Base-by-base conservation (phyloP, 1,284 basidiomycete species). In the Moniliella sp. region DNA sequence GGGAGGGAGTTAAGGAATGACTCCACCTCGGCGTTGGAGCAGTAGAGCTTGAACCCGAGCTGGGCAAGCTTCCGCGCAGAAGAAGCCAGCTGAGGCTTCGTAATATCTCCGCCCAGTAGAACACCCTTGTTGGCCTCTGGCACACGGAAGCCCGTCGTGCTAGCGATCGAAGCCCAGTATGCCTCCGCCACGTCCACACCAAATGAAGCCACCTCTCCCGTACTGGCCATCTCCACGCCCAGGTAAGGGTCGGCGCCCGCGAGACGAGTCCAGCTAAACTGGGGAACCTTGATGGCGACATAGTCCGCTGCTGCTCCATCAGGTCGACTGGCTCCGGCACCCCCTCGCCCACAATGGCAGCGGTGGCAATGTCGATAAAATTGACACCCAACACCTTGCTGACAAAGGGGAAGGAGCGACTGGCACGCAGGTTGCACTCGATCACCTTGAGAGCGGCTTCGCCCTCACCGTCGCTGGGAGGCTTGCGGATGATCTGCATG, bases 391-490 rank as follows among this genome's bases (percentile, higher is more conserved):
- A 70, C 13, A 97, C 91, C 67, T 97, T 97, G 43, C 81, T 88
- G 4, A 97, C 91, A 66, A 99, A 97, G 47, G 91, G 91, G 78
- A 94, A 97, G 29, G 82, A 91, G 27, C 91, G 75, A 28, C 84
- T 91, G 15, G 91, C 91, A 46, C 91, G 81, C 33, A 97, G 67
- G 65, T 97, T 97, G 65, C 91, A 97, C 65, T 97, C 88, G 45
- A 97, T 97, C 44, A 97, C 88, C 69, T 93, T 97, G 50, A 97
- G 72, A 39, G 72, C 67, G 5, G 76, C 68, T 40, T 66, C 65
- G 35, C 75, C 68, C 37, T 61, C 61, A 15, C 72, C 66, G 31
- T 68, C 69, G 16, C 61, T 52, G 5, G 71, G 62, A 2, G 74
- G 71, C 64, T 86, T 83, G 57, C 79, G 75, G 65, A 99, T 97